Evolutionary conservation across 2,329 filamentous ascomycete species (phyloP).

Genomic region (Clonostachys byssicola): DNA sequence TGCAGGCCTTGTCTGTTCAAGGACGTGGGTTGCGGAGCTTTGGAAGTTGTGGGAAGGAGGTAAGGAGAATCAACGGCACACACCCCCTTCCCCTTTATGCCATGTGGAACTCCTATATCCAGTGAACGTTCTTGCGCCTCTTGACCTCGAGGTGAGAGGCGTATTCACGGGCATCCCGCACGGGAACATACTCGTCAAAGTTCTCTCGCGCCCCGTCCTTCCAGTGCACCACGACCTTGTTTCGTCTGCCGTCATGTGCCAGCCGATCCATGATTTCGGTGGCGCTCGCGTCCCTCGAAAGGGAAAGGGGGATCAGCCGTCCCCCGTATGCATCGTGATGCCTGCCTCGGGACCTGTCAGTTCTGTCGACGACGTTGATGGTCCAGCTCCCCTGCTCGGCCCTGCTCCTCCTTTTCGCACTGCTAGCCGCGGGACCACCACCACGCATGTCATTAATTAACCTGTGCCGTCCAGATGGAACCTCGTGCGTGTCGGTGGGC

Average conservation of each 20-base stretch:
- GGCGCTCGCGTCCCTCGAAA: constrained; percentile 8
- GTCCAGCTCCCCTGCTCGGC: not conserved
- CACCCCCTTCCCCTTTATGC: no score
- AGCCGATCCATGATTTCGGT: constrained; percentile 12
- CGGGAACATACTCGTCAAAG: constrained; percentile 10
- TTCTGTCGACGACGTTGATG: not conserved
- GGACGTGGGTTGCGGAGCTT: no score
- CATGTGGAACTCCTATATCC: constrained; percentile 1
- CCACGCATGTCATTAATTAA: no score
- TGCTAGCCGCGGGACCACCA: no score
- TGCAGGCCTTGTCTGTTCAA: no score
- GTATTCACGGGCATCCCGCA: constrained; percentile 11
- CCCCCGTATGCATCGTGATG: constrained; percentile 1
- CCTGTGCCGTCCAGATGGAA: no score
- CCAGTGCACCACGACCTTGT: constrained; percentile 20
- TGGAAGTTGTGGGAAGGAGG: no score
- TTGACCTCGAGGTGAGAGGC: constrained; percentile 14
- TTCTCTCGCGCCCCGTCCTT: constrained; percentile 12
- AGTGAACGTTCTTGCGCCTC: constrained; percentile 14
- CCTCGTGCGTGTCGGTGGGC: no score
- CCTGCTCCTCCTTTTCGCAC: no score
- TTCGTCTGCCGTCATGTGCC: constrained; percentile 10
- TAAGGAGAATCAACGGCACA: no score
- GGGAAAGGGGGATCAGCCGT: constrained; percentile 7
- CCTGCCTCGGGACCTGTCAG: not conserved